A percentile compares a stretch with the other conserved stretches of the same genome.
These are phyloP conservation scores for Lachancea fermentati DNA, from an alignment of 805 yeast species.

Conservation along the genomic window DNA sequence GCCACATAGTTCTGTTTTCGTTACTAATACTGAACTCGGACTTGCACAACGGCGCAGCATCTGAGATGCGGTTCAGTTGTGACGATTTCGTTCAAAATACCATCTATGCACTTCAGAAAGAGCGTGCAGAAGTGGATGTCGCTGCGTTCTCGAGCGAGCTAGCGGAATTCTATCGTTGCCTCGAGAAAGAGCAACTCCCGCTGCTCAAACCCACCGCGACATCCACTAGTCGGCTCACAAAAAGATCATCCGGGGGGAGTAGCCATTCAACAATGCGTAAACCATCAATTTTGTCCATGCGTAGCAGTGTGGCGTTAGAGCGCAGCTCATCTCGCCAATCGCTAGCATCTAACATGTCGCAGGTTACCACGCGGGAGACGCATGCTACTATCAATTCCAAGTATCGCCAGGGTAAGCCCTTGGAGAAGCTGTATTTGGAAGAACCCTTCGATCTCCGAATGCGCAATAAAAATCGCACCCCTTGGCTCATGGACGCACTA, in stretches of 20 bases:
- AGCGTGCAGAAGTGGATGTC: conserved; percentile 13
- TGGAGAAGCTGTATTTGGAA: conserved; percentile 20
- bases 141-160: conserved; percentile 18
- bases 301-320: conserved; percentile 1
- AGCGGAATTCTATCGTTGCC: conserved; percentile 17
- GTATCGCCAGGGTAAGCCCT: conserved; percentile 21
- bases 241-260: not conserved
- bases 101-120: conserved; percentile 37
- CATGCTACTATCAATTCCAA: conserved; percentile 24
- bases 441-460: conserved; percentile 23
- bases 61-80: conserved; percentile 35
- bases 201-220: conserved; percentile 7
- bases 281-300: conserved; percentile 5
- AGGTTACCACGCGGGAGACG: conserved; percentile 10
- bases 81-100: conserved; percentile 47
- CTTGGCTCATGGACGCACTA: conserved; percentile 26
- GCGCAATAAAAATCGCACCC: conserved; percentile 12
- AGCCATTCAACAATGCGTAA: conserved; percentile 3
- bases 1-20: conserved; percentile 68
- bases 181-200: conserved; percentile 22
- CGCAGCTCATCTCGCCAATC: conserved; percentile 5
- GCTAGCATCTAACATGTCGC: conserved; percentile 4
- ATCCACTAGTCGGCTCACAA: not conserved
- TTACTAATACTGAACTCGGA: conserved; percentile 72
- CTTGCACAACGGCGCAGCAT: conserved; percentile 49